Conservation (phyloP, 495 filamentous ascomycete species). For the Neurospora sp. region DNA sequence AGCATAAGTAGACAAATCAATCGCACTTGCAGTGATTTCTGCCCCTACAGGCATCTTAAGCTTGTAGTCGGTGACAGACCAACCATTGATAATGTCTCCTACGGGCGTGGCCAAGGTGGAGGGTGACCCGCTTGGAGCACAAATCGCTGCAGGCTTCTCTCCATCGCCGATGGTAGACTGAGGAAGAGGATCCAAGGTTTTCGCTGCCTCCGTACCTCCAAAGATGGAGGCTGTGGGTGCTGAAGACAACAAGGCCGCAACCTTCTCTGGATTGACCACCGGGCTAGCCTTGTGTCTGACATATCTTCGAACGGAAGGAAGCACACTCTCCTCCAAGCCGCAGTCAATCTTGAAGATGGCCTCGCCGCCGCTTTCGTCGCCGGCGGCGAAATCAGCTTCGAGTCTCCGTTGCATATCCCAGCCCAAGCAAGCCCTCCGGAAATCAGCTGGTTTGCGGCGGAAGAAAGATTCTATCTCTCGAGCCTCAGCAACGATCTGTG, state of each 20-base stretch:
- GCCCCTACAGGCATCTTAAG: conserved; percentile 21
- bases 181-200: neutral
- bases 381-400: conserved; percentile 81
- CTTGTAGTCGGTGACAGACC: conserved; percentile 22
- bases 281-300: conserved; percentile 6
- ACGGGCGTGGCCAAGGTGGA: neutral
- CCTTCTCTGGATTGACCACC: neutral
- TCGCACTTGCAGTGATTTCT: conserved; percentile 55
- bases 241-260: neutral
- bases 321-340: conserved; percentile 48
- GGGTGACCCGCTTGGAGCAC: neutral
- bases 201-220: conserved; percentile 1
- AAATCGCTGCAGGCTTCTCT: neutral
- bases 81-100: conserved; percentile 7
- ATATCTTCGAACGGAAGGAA: conserved; percentile 24
- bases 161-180: neutral
- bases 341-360: conserved; percentile 62
- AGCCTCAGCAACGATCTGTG: conserved; percentile 65
- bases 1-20: conserved; percentile 72
- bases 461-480: conserved; percentile 72
- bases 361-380: conserved; percentile 67
- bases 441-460: conserved; percentile 63
- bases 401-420: conserved; percentile 90
- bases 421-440: conserved; percentile 64
- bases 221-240: conserved; percentile 12